Base-by-base conservation (phyloP, 2,329 filamentous ascomycete species). In the Ceratocystis eucalypticola region DNA sequence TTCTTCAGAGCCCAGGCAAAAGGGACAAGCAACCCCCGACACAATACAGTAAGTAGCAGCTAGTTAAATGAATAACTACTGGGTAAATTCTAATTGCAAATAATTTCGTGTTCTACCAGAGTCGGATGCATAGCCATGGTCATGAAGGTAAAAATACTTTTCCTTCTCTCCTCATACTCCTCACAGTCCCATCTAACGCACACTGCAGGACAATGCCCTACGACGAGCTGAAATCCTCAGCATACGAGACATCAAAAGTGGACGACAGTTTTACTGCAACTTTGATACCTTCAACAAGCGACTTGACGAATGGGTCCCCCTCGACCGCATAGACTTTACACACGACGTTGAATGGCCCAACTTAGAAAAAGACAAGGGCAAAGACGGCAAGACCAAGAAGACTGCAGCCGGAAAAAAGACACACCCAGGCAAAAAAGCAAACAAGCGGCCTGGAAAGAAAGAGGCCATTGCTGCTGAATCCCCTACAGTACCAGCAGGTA, bases 221-320 rank as follows among this genome's bases (percentile, higher is more conserved):
- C 87, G 94, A 71, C 91, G 94, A 77, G 94, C 94, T 71, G 94
- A 99, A 75, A 96, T 99, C 69, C 79, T 99, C n/a, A 94, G 91
- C 68, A 95, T 97, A 71, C 88, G 89, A 73, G 89, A 92, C 68
- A 88, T 89, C 25, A 95, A 95, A 76, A 93, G 90, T 72, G 87
- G 88, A 17, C 88, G 90, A 48, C 88, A 89, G 66, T 96, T 93
- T 74, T 96, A 96, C 76, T 95, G 96, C 72, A 96, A 97, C 75
- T 97, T 96, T 75, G 91, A 96, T 73, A 95, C 96, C 73, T 97
- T 96, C 83, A 97, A 97, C 78, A 97, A 97, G 76, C 81, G 80
- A 70, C 76, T 84, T 12, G 79, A 83, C 78, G 94, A 99, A 80
- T 99, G 94, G 94, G 87, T 99, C 8, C 82, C 88, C 1, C 83